These are phyloP conservation scores for Fagopyrum esculentum DNA, from an alignment of 148 eudicot genomes.

Conservation along the genomic window DNA sequence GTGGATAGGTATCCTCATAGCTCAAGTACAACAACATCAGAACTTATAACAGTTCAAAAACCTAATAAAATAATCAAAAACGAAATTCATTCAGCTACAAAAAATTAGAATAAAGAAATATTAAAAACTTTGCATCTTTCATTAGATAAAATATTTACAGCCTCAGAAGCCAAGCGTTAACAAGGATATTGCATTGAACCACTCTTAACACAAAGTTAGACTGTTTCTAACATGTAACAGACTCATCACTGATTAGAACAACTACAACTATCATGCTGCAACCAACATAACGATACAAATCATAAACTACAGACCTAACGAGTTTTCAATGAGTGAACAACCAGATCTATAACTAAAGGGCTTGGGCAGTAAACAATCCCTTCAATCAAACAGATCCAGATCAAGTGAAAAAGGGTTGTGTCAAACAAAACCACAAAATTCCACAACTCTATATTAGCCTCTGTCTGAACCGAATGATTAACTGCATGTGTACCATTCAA, in stretches of 20 bases:
- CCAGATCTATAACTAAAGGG: conserved; percentile 24
- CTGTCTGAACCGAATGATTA: conserved; percentile 30
- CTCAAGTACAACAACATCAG: no score
- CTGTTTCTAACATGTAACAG: conserved; percentile 52
- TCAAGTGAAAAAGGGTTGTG: background rate
- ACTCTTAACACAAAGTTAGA: conserved; percentile 26
- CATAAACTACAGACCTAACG: no score
- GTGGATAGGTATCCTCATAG: no score
- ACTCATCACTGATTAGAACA: conserved; percentile 35
- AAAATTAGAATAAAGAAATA: no score
- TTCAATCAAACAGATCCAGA: conserved; percentile 20
- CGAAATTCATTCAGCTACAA: no score
- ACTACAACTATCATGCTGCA: background rate
- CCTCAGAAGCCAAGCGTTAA: conserved; percentile 6
- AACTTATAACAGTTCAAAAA: no score
- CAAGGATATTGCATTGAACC: conserved; percentile 27
- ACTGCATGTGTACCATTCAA: conserved; percentile 2
- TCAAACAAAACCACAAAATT: background rate
- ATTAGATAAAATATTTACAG: background rate
- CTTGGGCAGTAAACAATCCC: conserved; percentile 18
- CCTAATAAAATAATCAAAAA: no score
- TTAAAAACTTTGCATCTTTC: background rate
- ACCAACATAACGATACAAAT: background rate
- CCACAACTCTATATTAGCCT: conserved; percentile 20
- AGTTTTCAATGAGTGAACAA: background rate